Evolutionary conservation across 768 basidiomycete species (phyloP).

Genomic region (Hygrocybe coccinea): DNA sequence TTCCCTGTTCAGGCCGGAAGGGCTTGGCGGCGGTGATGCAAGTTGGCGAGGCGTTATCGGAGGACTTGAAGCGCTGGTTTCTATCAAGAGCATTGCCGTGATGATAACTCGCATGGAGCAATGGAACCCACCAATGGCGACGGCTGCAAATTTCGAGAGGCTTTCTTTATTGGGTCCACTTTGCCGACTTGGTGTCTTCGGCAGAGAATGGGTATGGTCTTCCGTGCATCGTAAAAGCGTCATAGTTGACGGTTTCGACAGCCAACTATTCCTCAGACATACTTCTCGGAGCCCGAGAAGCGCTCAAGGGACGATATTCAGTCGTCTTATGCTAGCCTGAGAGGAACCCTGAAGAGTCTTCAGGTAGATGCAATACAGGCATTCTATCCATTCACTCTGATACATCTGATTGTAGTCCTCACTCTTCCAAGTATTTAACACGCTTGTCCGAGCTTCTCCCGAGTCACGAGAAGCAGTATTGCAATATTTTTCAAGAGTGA

Average conservation of each 20-base stretch:
- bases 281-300: conserved; percentile 84
- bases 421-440: conserved; percentile 84
- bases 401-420: conserved; percentile 36
- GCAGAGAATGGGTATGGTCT: conserved; percentile 75
- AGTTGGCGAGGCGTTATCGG: conserved; percentile 84
- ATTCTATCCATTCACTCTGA: neutral
- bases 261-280: conserved; percentile 71
- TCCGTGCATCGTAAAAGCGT: neutral
- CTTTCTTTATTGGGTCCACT: conserved; percentile 78
- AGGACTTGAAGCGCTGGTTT: conserved; percentile 75
- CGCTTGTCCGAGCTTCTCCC: conserved; percentile 78
- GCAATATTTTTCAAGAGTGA: conserved; percentile 69
- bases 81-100: conserved; percentile 76
- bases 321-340: conserved; percentile 76
- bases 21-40: conserved; percentile 65
- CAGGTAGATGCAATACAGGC: conserved; percentile 46
- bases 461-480: conserved; percentile 78
- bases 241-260: conserved; percentile 27
- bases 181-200: conserved; percentile 78
- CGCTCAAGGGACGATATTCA: conserved; percentile 70
- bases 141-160: conserved; percentile 57
- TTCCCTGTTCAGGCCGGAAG: conserved; percentile 60
- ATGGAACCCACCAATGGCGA: conserved; percentile 63
- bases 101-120: conserved; percentile 73
- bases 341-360: conserved; percentile 79